Evolutionary conservation across 1,284 basidiomycete genomes (phyloP).

Genomic region (Tylopilus sp.): DNA sequence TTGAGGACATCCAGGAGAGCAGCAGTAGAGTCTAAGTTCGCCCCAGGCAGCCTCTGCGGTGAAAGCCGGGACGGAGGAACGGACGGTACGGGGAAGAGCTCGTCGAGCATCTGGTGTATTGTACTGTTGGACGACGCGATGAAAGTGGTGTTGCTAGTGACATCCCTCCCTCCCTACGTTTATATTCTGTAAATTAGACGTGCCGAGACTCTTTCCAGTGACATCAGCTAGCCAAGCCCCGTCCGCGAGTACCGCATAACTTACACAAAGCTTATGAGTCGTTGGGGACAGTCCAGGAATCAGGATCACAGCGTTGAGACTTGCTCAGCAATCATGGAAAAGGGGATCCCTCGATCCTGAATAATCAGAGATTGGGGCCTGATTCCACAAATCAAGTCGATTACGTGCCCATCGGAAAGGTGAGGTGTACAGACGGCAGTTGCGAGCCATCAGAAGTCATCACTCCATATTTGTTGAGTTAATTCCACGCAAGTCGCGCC

Average conservation of each 20-base stretch:
- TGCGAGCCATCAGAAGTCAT: background rate
- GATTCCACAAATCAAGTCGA: background rate
- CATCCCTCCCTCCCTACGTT: background rate
- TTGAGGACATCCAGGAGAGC: slow-evolving; percentile 26
- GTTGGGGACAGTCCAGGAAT: background rate
- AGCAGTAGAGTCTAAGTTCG: slow-evolving; percentile 15
- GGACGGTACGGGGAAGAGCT: slow-evolving; percentile 25
- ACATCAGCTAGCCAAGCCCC: background rate
- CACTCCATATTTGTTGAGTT: background rate
- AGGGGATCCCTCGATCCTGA: background rate
- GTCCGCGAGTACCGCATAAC: background rate
- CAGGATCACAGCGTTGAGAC: background rate
- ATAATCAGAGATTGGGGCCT: background rate
- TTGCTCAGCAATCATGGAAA: slow-evolving; percentile 6
- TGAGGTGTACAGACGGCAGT: background rate
- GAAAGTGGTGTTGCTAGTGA: background rate
- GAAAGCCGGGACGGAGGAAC: slow-evolving; percentile 25
- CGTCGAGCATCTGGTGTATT: slow-evolving; percentile 11
- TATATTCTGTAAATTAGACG: background rate
- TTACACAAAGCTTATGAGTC: background rate
- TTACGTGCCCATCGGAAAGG: background rate
- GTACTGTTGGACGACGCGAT: slow-evolving; percentile 14
- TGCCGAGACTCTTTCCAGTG: background rate
- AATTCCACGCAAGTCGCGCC: background rate
- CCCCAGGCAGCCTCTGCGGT: slow-evolving; percentile 30